Evolutionary conservation across 208 protist genomes (phyloP), one percentile per base, ranked within the genome.

Genomic region (Angomonas ambiguus): DNA sequence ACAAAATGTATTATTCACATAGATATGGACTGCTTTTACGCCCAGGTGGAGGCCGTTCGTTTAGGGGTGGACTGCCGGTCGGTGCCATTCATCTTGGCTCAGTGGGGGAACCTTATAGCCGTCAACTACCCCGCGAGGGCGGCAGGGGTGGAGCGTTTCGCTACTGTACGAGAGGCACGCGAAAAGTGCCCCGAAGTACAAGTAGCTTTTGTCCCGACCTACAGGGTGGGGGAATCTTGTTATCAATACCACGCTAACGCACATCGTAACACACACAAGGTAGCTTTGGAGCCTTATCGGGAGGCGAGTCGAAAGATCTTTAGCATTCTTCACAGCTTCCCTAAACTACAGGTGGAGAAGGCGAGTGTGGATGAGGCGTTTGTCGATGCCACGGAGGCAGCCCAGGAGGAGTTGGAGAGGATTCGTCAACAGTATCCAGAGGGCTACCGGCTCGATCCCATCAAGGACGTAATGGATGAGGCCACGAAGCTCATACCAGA

Each of bases 1-100:
- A 65, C 24, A 18, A 51, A 67, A 11, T 85, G 80, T 75, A 93
- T 97, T 31, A 79, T 68, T 45, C 93, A 96, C 77, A 67, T 96
- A 18, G 90, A 97, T 71, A 89, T 96, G 82, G 93, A 97, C 68
- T 95, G 85, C 81, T 97, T 97, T 72, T 97, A 96, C 71, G 90
- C 85, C 0, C 89, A 96, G 56, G 90, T 95, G 57, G 93, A 96
- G 77, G 83, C 85, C 18, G 73, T 92, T 10, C 81, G 91, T 0
- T 80, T 94, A 30, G 81, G 87, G 25, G 71, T 92, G 27, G 85
- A 88, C 68, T 95, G 83, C 65, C 81, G 84, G 10, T 75, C 74
- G 3, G 67, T 71, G 2, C 89, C 88, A 0, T 90, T 86, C 33
- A 74, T 87, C 49, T 55, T 92, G 5, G 62, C 77, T 3, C 85